phyloP scores from a whole-genome alignment of 2,329 filamentous ascomycete species.

The Curvularia verruculosa region DNA sequence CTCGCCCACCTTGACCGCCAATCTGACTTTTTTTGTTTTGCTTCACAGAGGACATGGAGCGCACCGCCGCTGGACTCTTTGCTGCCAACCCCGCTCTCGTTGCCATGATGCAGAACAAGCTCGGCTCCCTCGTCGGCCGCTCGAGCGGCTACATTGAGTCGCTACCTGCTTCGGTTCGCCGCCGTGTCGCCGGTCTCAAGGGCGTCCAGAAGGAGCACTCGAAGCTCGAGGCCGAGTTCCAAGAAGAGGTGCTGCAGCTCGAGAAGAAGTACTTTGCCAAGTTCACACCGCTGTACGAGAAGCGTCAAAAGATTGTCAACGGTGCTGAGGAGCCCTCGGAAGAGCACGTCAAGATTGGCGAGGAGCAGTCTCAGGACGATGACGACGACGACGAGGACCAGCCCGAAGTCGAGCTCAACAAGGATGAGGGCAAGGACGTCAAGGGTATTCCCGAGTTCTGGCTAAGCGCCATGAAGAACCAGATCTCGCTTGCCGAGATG shows the following conservation, averaged over 20 bases:
- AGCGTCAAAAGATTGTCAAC: constrained; percentile 92
- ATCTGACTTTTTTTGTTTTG: constrained; percentile 37
- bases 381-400: constrained; percentile 60
- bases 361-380: constrained; percentile 77
- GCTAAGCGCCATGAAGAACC: constrained; percentile 99
- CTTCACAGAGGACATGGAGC: constrained; percentile 82
- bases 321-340: constrained; percentile 84
- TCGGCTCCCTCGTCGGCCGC: constrained; percentile 88
- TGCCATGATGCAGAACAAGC: constrained; percentile 96
- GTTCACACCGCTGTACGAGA: constrained; percentile 96
- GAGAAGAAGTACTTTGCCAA: constrained; percentile 99
- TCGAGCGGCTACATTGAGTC: constrained; percentile 99
- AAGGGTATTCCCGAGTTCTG: constrained; percentile 98
- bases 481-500: constrained; percentile 94
- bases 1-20: constrained; percentile 44
- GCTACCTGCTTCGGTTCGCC: constrained; percentile 84
- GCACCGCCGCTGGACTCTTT: constrained; percentile 88
- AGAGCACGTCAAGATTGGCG: constrained; percentile 83
- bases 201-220: constrained; percentile 98
- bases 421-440: constrained; percentile 61
- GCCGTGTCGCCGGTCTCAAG: constrained; percentile 92
- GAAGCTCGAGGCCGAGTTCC: constrained; percentile 97
- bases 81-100: constrained; percentile 94
- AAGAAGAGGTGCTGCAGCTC: constrained; percentile 95
- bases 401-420: constrained; percentile 63